A percentile compares a stretch with the other conserved stretches of the same genome.
Conservation (phyloP, 2,329 filamentous ascomycete genomes). For the Tolypocladium nubicola region DNA sequence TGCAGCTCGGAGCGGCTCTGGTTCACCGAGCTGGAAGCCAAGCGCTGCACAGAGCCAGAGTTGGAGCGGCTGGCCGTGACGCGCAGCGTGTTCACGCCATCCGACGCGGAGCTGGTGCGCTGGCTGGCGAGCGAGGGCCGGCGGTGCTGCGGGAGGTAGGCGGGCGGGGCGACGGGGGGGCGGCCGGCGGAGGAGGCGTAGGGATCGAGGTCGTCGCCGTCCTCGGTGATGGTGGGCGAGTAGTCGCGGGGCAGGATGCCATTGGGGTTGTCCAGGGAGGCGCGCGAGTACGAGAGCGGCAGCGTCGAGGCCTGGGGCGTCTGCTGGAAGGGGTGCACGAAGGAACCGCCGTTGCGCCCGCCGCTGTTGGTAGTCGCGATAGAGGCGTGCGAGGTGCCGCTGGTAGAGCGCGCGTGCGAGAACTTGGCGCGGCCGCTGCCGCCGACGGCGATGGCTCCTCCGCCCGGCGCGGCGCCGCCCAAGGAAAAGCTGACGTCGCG, state of each 20-base stretch:
- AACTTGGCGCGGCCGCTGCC: conserved; percentile 23
- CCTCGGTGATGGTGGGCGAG: conserved; percentile 45
- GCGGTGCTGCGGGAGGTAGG: conserved; percentile 10
- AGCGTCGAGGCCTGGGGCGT: conserved; percentile 51
- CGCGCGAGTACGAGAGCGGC: conserved; percentile 45
- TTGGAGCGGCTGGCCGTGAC: conserved; percentile 15
- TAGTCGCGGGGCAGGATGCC: conserved; percentile 32
- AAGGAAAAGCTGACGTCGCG: conserved; percentile 38
- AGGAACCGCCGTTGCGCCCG: conserved; percentile 31
- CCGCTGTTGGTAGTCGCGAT: conserved; percentile 43
- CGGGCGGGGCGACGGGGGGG: conserved; percentile 2
- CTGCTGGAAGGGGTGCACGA: conserved; percentile 56
- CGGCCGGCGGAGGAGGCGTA: conserved; percentile 3
- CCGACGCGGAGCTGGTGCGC: conserved; percentile 22
- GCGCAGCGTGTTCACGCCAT: conserved; percentile 18
- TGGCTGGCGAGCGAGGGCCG: conserved; percentile 21
- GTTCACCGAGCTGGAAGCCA: conserved; percentile 27
- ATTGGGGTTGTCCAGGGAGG: conserved; percentile 34
- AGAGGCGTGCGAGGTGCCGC: conserved; percentile 46
- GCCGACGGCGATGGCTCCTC: background rate
- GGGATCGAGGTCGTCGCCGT: conserved; percentile 30
- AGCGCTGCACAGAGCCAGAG: conserved; percentile 19
- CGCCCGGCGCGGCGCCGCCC: conserved; percentile 6
- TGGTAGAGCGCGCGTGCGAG: conserved; percentile 47
- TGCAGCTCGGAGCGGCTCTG: conserved; percentile 39